Conservation (phyloP, 306 rosid species). For the Aeschynomene evenia region DNA sequence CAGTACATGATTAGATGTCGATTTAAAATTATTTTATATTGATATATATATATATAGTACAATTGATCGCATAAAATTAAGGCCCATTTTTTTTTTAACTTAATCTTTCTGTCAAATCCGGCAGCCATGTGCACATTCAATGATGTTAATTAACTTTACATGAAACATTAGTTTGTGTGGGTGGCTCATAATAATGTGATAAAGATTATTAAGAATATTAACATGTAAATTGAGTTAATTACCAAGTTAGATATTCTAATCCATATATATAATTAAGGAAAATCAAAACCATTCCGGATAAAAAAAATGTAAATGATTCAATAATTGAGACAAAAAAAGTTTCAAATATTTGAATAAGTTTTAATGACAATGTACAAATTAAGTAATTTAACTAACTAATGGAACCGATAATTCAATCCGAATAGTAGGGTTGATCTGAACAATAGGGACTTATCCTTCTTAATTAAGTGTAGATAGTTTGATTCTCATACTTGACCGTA, state of each 20-base stretch:
- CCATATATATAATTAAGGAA: not conserved
- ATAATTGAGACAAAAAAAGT: no score
- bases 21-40: no score
- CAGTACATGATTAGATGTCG: no score
- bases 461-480: no score
- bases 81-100: no score
- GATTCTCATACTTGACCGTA: no score
- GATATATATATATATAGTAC: no score
- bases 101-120: no score
- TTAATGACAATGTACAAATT: not conserved
- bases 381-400: no score
- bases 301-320: not conserved
- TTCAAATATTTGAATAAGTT: not conserved
- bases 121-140: not conserved
- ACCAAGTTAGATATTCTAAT: not conserved
- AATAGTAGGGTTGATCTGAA: no score
- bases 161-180: not conserved
- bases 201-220: not conserved
- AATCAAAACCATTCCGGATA: not conserved
- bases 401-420: not conserved
- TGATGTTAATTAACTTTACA: not conserved
- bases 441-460: no score
- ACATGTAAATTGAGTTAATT: not conserved
- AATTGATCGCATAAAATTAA: no score
- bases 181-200: not conserved